Evolutionary conservation across 1,284 basidiomycete species (phyloP), one percentile per base, ranked within the genome.

Genomic region (Naganishia liquefaciens): DNA sequence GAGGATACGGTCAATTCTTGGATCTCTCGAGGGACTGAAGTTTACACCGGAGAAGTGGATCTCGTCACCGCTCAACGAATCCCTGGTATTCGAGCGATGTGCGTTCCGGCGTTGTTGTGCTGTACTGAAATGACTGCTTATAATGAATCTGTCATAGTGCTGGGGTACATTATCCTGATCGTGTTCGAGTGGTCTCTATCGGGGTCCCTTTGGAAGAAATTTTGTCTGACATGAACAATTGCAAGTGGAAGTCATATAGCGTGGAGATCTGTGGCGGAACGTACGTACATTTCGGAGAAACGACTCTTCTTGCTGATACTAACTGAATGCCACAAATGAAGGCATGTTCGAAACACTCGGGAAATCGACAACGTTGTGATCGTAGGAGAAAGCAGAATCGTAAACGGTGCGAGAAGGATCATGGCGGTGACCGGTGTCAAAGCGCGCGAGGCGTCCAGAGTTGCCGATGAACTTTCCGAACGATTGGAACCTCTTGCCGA

Each of bases 251-350:
- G 50, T 80, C 80, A 28, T 96, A 94, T 9, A 93, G 90, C 77
- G 86, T 96, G 70, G 96, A 99, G 80, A 96, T 99, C 76, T 99
- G 95, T 78, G 95, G 95, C 80, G 95, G 95, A 78, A 99, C 96
- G 88, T 91, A 72, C 79, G 89, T 85, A n/a, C n/a, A n/a, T n/a
- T n/a, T n/a, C n/a, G n/a, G n/a, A n/a, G n/a, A n/a, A n/a, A n/a
- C n/a, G n/a, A n/a, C n/a, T n/a, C n/a, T n/a, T n/a, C n/a, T n/a
- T n/a, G 37, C 19, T 44, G 47, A 66, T 58, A 51, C 47, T 42
- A 44, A 44, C 42, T 15, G 15, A 10, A 44, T 4, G 19, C 47
- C 28, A 33, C 46, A 1, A 25, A 17, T 67, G n/a, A n/a, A 91
- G 89, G 0, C 95, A 99, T 76, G 96, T 99, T 62, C 84, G 86